Base-by-base conservation (phyloP, 2,329 filamentous ascomycete species). In the Monilinia fructigena region DNA sequence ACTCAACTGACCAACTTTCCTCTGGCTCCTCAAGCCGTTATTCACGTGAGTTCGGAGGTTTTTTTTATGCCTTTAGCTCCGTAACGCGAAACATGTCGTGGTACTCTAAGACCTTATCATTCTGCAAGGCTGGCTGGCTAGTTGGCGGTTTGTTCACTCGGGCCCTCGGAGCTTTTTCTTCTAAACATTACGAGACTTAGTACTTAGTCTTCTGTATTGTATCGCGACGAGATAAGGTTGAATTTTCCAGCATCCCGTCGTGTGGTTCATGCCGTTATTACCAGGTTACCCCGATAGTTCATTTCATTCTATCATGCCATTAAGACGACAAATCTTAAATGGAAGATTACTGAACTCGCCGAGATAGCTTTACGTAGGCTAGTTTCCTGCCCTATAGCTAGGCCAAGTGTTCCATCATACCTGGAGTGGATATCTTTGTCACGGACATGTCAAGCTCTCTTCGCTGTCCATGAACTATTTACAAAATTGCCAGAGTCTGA, bases 21-120 rank as follows among this genome's bases (percentile, higher is more conserved):
- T 65, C 81, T 95, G 77, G 82, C 85, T 73, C 85, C 88, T 40
- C 92, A 93, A 80, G 89, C 90, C 68, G 91, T 94, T 78, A 83
- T 96, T 72, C 85, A 89, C 80, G 92, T 94, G 84, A 85, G 89
- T 89, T 62, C 55, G 35, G n/a, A 18, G n/a, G 38, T 5, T 42
- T 65, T 35, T 52, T 50, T 20, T n/a, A 5, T 45, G 18, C 16
- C 12, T 16, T 16, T 59, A 47, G 55, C 54, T 50, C 53, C 60
- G 67, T 55, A 66, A 59, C 40, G 53, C 61, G 63, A 67, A 62
- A 67, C 63, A 66, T 62, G 66, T 55, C 50, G 62, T 66, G 54
- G 59, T 53, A 67, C 62, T 58, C 59, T 60, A 47, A 60, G 56
- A 66, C 64, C 66, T 65, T 65, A 45, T 55, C 38, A 28, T 52